These are phyloP conservation scores for Choiromyces venosus DNA, from an alignment of 495 filamentous ascomycete species.

Conservation along the genomic window DNA sequence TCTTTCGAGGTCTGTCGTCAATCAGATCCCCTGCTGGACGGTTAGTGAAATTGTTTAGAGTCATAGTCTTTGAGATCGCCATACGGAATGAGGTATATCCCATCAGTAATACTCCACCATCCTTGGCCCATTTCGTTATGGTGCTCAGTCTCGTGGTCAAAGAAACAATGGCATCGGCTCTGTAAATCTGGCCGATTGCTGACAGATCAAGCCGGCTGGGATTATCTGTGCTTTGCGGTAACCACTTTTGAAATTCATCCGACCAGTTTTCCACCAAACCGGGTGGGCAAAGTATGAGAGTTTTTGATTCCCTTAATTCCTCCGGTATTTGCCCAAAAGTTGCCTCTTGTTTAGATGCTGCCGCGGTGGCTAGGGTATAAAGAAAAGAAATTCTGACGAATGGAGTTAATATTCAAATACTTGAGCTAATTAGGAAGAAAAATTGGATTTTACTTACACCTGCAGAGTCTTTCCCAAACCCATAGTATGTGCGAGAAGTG, in stretches of 20 bases:
- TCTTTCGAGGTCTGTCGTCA: constrained; percentile 39
- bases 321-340: constrained; percentile 63
- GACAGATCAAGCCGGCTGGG: constrained; percentile 18
- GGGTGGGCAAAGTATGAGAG: constrained; percentile 70
- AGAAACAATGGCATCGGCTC: constrained; percentile 31
- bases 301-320: constrained; percentile 56
- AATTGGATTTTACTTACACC: constrained; percentile 49
- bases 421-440: not conserved
- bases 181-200: constrained; percentile 34
- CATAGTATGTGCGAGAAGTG: constrained; percentile 87
- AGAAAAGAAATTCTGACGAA: constrained; percentile 63
- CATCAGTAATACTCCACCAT: constrained; percentile 69
- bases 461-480: constrained; percentile 94
- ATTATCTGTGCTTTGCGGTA: constrained; percentile 44
- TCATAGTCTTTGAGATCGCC: not conserved
- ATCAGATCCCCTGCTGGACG: constrained; percentile 38
- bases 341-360: constrained; percentile 52
- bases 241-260: constrained; percentile 70
- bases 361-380: constrained; percentile 63
- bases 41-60: constrained; percentile 11
- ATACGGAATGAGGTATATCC: constrained; percentile 64
- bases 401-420: constrained; percentile 5
- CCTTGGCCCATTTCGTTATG: constrained; percentile 55
- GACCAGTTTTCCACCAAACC: constrained; percentile 74
- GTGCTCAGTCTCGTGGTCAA: constrained; percentile 43